Evolutionary conservation across 2,329 filamentous ascomycete species (phyloP), one percentile per base, ranked within the genome.

Genomic region (Fonsecaea pugnacius): DNA sequence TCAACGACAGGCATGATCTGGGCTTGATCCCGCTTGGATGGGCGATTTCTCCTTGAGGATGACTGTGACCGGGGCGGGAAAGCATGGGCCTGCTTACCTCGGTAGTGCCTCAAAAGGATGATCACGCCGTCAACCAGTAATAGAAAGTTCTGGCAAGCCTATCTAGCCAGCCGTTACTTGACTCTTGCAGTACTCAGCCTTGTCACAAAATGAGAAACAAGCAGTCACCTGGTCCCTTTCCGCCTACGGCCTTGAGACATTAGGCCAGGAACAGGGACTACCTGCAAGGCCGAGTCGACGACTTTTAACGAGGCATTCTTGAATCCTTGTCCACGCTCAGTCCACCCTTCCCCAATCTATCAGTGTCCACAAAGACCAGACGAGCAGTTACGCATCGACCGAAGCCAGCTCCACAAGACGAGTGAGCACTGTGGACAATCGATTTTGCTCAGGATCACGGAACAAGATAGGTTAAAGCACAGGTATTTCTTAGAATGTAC

Each of bases 1-100:
- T 60, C 62, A 46, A 60, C 55, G 3, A 62, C 59, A 16, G 16
- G 32, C 32, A 46, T 46, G 27, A 67, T 58, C 36, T 50, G 62
- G 36, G 55, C 43, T 46, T 67, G 65, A 53, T 67, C 55, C 38
- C 65, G 50, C 40, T 60, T 63, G 40, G 60, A 67, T 7, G 35
- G 43, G 4, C 52, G 57, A 33, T 61, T 58, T 35, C 52, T 53
- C 38, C 48, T 53, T 7, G 46, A 36, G 18, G 56, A 48, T 5
- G 38, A n/a, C 21, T 38, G 43, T 18, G 27, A 30, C 27, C 27
- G 27, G 6, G 27, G 27, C 27, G 6, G 27, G 27, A 30, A 30
- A 30, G 27, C 4, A 30, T 30, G 27, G 27, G 6, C 27, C 27
- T 30, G 27, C 27, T 30, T 6, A 30, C 27, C 27, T 30, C 4